phyloP scores from a whole-genome alignment of 192 early-diverging fungal genomes.

The Powellomyces hirtus region DNA sequence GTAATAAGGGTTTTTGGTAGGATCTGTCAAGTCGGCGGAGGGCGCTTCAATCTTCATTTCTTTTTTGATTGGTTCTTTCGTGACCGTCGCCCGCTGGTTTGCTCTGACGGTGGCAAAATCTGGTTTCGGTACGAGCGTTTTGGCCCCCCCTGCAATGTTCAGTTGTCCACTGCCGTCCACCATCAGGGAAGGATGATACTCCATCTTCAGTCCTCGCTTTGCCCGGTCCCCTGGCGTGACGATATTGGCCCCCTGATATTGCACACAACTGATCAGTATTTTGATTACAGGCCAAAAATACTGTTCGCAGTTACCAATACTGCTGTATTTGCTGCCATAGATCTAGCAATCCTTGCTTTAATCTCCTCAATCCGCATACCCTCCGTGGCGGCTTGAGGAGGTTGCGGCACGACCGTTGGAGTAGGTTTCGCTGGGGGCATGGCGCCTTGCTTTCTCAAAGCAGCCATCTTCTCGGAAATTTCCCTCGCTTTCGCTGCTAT shows the following conservation, averaged over 20 bases:
- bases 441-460: slow-evolving; percentile 40
- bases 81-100: slow-evolving; percentile 59
- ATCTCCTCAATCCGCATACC: slow-evolving; percentile 44
- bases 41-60: slow-evolving; percentile 51
- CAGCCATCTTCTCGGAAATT: slow-evolving; percentile 65
- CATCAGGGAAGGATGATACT: slow-evolving; percentile 32
- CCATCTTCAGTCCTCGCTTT: slow-evolving; percentile 43
- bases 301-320: background rate
- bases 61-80: slow-evolving; percentile 25
- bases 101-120: slow-evolving; percentile 65
- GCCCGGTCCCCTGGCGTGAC: background rate
- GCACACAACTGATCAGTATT: background rate
- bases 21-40: slow-evolving; percentile 54
- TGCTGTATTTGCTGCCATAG: background rate
- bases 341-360: slow-evolving; percentile 24
- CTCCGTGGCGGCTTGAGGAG: background rate
- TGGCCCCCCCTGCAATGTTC: slow-evolving; percentile 47
- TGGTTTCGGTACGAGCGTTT: slow-evolving; percentile 57
- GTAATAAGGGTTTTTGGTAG: slow-evolving; percentile 85
- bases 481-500: slow-evolving; percentile 61
- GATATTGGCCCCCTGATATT: background rate
- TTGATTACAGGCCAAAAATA: background rate
- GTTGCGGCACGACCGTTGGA: background rate
- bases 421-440: slow-evolving; percentile 8
- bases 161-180: slow-evolving; percentile 33